phyloP scores from a whole-genome alignment of 1,284 basidiomycete genomes.

The Ceratobasidium theobromae region DNA sequence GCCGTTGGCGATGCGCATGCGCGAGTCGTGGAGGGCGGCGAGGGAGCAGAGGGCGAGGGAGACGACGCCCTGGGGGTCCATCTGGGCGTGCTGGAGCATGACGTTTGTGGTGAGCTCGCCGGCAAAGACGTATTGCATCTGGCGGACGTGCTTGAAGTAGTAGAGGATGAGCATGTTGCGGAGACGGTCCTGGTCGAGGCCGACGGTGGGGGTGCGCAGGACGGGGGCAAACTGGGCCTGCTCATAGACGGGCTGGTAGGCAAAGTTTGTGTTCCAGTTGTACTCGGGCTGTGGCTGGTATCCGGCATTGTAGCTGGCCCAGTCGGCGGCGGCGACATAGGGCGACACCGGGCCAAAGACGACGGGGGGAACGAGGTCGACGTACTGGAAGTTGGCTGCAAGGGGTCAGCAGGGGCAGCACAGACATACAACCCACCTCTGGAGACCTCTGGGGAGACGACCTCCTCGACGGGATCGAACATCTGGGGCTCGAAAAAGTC shows the following conservation, averaged over 20 bases:
- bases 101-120: constrained; percentile 37
- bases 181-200: constrained; percentile 20
- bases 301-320: background rate
- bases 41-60: constrained; percentile 69
- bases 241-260: background rate
- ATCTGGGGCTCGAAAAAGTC: background rate
- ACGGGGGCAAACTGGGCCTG: background rate
- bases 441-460: constrained; percentile 8
- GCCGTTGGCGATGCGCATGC: constrained; percentile 60
- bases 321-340: background rate
- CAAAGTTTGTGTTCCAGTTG: background rate
- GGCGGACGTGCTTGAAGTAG: constrained; percentile 43
- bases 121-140: constrained; percentile 42
- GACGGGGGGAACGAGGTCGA: background rate
- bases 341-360: constrained; percentile 12
- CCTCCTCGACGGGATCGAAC: constrained; percentile 9
- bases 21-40: constrained; percentile 65
- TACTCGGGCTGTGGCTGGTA: background rate
- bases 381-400: background rate
- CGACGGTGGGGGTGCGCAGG: constrained; percentile 10
- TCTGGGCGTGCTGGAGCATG: constrained; percentile 34
- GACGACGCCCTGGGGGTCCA: constrained; percentile 36
- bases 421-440: background rate
- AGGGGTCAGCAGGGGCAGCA: background rate
- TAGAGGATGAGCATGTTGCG: constrained; percentile 38